Percentiles rank a stretch among this genome's conserved stretches.
These are phyloP conservation scores for Pichia rugopelliculosa DNA, from an alignment of 805 yeast species.

Conservation along the genomic window DNA sequence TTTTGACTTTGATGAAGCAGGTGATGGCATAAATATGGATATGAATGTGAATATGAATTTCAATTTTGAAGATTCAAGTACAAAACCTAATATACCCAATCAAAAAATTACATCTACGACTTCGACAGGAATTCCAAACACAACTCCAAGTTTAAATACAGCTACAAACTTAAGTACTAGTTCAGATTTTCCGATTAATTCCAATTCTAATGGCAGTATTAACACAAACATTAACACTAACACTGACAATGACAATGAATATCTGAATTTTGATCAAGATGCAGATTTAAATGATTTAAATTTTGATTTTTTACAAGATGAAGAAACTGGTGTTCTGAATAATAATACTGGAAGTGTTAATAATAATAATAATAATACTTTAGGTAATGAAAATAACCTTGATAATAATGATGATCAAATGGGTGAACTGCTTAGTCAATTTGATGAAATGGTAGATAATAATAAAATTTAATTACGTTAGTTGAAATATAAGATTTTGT, in stretches of 20 bases:
- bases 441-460: constrained; percentile 25
- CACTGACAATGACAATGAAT: constrained; percentile 3
- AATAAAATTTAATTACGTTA: background rate
- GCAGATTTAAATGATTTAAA: constrained; percentile 22
- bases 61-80: background rate
- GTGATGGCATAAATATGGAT: background rate
- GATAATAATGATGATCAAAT: constrained; percentile 22
- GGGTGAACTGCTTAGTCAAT: constrained; percentile 27
- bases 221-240: constrained; percentile 3
- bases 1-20: constrained; percentile 17
- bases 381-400: constrained; percentile 12
- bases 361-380: constrained; percentile 2
- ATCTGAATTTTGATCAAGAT: constrained; percentile 11
- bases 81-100: background rate
- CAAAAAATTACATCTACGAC: background rate
- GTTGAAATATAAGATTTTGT: background rate
- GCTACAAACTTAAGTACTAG: background rate
- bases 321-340: constrained; percentile 5
- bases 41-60: constrained; percentile 1
- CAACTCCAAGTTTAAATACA: background rate
- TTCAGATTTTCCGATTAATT: no score
- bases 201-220: background rate
- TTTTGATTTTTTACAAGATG: constrained; percentile 19
- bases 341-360: background rate
- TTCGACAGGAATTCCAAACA: constrained; percentile 1